Percentiles rank a stretch among this genome's conserved stretches.
Conservation (phyloP, 306 rosid species). For the Quercus suber region DNA sequence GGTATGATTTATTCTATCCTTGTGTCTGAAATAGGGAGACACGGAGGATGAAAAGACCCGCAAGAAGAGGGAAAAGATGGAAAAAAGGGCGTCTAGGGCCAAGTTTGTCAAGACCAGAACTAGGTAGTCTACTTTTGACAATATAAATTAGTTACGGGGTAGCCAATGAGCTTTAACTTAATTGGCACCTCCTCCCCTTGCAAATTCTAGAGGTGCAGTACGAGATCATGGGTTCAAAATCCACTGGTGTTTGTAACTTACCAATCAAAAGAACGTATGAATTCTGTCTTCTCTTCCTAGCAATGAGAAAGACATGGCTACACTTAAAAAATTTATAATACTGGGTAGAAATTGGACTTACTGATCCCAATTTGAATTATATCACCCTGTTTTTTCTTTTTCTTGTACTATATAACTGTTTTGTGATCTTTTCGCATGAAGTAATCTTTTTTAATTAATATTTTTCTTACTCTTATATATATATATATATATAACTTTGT, state of each 20-base stretch:
- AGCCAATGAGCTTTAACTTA: too few relatives aligned
- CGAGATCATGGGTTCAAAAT: too few relatives aligned
- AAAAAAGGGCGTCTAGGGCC: slow-evolving; percentile 79
- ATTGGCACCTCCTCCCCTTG: too few relatives aligned
- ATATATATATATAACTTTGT: too few relatives aligned
- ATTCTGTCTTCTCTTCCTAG: not conserved
- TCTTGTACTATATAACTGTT: too few relatives aligned
- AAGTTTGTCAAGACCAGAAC: slow-evolving; percentile 74
- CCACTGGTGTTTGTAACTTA: too few relatives aligned
- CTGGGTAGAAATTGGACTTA: not conserved
- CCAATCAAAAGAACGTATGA: not conserved
- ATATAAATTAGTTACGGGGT: not conserved
- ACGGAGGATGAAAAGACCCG: slow-evolving; percentile 87
- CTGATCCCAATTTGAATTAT: not conserved
- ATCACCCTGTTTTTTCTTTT: not conserved
- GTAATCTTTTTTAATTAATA: too few relatives aligned
- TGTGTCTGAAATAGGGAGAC: slow-evolving; percentile 47
- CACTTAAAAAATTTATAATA: not conserved
- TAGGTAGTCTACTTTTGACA: slow-evolving; percentile 39
- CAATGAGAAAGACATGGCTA: not conserved
- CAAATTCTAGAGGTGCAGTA: too few relatives aligned
- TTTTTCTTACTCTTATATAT: too few relatives aligned
- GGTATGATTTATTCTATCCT: slow-evolving; percentile 9
- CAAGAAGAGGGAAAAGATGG: slow-evolving; percentile 94
- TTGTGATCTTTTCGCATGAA: too few relatives aligned